Evolutionary conservation across 352 stramenopile species (phyloP), one percentile per base, ranked within the genome.

Genomic region (Globisporangium paddicum): DNA sequence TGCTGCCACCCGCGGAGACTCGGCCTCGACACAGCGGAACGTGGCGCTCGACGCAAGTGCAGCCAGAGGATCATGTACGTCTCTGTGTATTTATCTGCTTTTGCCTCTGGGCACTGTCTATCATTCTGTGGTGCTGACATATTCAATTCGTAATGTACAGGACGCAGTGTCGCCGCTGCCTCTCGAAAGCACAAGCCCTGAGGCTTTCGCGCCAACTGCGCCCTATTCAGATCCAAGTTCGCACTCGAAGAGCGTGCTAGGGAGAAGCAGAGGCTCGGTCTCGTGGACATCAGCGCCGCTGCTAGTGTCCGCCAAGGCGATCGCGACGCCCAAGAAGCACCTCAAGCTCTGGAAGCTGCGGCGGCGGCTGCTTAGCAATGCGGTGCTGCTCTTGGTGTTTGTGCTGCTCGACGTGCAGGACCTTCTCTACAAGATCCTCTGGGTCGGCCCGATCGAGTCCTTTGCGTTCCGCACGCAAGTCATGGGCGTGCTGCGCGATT

Each of bases 361-460:
- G 2, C 49, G 58, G 8, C 38, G 49, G 6, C 42, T 64, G n/a
- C 18, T 59, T 19, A 52, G 16, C 38, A 64, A 64, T 34, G 30
- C 48, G 13, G 58, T n/a, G 26, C 19, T 52, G 7, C 52, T 64
- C 30, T 0, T 54, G 14, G 19, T 34, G 13, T 42, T 64, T 21
- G 28, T 64, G 8, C 38, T 64, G 28, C 32, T 66, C 21, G 66
- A 73, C 50, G 21, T 65, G 19, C 66, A 66, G 14, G 66, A 73
- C 40, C 35, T 70, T 32, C 60, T 60, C 28, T 73, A 70, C 50
- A 73, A 73, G 52, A 49, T 67, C 49, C 45, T 56, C 13, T 73
- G 66, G 66, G 55, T 73, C 49, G 66, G 66, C 3, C 58, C 66
- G 18, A 51, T 47, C 47, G 66, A 73, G 10, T 50, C 54, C 8